Evolutionary conservation across 805 yeast genomes (phyloP).

Genomic region (Yamadazyma takamatsuzukensis): DNA sequence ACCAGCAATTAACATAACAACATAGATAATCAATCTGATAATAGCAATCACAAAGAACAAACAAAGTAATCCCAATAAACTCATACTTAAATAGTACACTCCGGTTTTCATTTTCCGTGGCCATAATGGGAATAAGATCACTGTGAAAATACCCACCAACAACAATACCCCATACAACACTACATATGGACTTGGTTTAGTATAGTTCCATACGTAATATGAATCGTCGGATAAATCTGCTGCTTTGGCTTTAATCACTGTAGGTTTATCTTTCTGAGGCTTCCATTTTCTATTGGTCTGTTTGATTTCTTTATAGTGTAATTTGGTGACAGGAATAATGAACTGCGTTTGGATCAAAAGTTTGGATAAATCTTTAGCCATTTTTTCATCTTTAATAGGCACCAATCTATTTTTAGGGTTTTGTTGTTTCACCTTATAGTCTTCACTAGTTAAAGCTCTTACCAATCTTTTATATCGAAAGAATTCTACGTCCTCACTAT

Average conservation of each 20-base stretch:
- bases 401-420: slow-evolving; percentile 43
- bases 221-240: slow-evolving; percentile 62
- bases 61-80: slow-evolving; percentile 66
- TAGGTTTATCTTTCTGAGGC: slow-evolving; percentile 64
- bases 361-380: slow-evolving; percentile 62
- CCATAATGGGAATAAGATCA: slow-evolving; percentile 91
- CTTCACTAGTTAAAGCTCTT: slow-evolving; percentile 72
- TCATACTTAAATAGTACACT: slow-evolving; percentile 87
- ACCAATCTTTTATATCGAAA: slow-evolving; percentile 82
- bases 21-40: slow-evolving; percentile 67
- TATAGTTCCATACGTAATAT: slow-evolving; percentile 82
- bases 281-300: slow-evolving; percentile 49
- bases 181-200: slow-evolving; percentile 65
- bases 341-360: slow-evolving; percentile 68
- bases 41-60: slow-evolving; percentile 76
- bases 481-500: slow-evolving; percentile 68
- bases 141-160: slow-evolving; percentile 57
- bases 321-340: slow-evolving; percentile 71
- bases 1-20: slow-evolving; percentile 52
- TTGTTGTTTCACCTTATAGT: slow-evolving; percentile 53
- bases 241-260: slow-evolving; percentile 49
- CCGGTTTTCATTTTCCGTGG: slow-evolving; percentile 84
- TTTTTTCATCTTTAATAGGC: slow-evolving; percentile 44
- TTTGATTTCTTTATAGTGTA: slow-evolving; percentile 65
- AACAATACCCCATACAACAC: slow-evolving; percentile 62